Percentiles rank a stretch among this genome's conserved stretches.
phyloP scores from a whole-genome alignment of 2,329 filamentous ascomycete genomes.

The Stagonosporopsis tanaceti region DNA sequence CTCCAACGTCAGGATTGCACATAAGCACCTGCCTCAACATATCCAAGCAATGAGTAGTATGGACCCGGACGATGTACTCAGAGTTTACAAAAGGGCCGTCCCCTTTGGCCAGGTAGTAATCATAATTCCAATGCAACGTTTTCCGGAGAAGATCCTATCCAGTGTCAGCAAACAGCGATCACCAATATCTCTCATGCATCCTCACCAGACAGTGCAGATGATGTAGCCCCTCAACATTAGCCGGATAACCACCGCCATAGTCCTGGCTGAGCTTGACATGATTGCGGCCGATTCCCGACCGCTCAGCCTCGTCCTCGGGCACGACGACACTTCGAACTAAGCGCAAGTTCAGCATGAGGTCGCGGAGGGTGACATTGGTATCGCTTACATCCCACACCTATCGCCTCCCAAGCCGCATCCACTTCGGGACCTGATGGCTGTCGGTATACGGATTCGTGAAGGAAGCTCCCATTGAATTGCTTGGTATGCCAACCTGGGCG shows the following conservation, averaged over 20 bases:
- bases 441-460: slow-evolving; percentile 63
- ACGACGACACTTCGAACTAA: slow-evolving; percentile 56
- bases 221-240: slow-evolving; percentile 66
- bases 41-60: slow-evolving; percentile 68
- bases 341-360: neutral
- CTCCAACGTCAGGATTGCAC: slow-evolving; percentile 67
- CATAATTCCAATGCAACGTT: slow-evolving; percentile 66
- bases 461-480: slow-evolving; percentile 65
- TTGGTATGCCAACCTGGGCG: slow-evolving; percentile 52
- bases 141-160: slow-evolving; percentile 66
- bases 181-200: neutral
- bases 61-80: slow-evolving; percentile 62
- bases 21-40: slow-evolving; percentile 69
- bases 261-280: slow-evolving; percentile 64
- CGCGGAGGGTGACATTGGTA: neutral
- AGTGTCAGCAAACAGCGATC: slow-evolving; percentile 17
- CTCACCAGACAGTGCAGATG: slow-evolving; percentile 66
- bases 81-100: slow-evolving; percentile 64
- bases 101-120: slow-evolving; percentile 62
- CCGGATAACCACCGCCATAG: slow-evolving; percentile 66
- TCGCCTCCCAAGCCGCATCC: slow-evolving; percentile 64
- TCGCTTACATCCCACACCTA: slow-evolving; percentile 61
- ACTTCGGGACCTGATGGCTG: slow-evolving; percentile 60
- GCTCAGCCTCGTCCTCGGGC: slow-evolving; percentile 56
- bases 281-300: slow-evolving; percentile 60